Evolutionary conservation across 2,329 filamentous ascomycete genomes (phyloP).

Genomic region (Colletotrichum scovillei): DNA sequence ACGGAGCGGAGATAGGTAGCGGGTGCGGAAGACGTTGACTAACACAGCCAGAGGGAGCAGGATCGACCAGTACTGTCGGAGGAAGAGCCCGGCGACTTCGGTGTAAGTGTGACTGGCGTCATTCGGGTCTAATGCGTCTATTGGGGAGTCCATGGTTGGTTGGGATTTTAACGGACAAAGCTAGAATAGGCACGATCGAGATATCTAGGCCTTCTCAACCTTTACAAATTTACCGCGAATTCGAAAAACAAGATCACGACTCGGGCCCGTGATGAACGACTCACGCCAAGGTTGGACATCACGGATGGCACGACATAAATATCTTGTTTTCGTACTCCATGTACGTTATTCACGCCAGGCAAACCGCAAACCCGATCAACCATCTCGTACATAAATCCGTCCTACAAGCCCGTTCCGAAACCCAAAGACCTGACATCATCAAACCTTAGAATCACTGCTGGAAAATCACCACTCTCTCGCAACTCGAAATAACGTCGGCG

Average conservation of each 20-base stretch:
- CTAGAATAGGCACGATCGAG: background rate
- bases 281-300: background rate
- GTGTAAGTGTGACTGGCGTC: constrained; percentile 1
- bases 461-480: background rate
- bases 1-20: constrained; percentile 68
- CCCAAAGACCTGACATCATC: background rate
- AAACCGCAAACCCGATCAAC: background rate
- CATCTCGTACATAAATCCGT: background rate
- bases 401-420: background rate
- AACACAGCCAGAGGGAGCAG: constrained; percentile 46
- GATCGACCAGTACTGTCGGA: constrained; percentile 53
- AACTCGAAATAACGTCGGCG: background rate
- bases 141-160: constrained; percentile 4
- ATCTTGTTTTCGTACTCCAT: background rate
- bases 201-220: background rate
- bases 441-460: background rate
- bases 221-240: background rate
- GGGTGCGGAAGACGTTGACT: constrained; percentile 57
- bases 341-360: background rate
- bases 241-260: background rate
- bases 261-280: background rate
- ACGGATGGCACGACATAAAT: background rate
- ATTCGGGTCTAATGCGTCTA: background rate
- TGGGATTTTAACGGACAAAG: background rate
- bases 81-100: constrained; percentile 3